phyloP scores from a whole-genome alignment of 2,329 filamentous ascomycete species.

The Epichloe scottii region DNA sequence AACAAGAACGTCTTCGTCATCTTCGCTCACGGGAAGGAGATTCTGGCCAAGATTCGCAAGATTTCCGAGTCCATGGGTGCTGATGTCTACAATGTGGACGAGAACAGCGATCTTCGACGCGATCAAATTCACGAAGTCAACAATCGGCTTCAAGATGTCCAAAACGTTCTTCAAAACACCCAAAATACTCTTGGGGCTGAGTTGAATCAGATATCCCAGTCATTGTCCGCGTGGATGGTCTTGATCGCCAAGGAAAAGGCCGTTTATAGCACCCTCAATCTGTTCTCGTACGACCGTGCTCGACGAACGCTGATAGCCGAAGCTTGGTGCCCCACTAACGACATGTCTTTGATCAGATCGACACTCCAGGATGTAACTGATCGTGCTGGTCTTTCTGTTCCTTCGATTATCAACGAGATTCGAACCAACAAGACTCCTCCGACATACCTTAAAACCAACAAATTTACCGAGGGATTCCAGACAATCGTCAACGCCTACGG shows the following conservation, averaged over 20 bases:
- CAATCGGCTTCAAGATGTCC: slow-evolving; percentile 77
- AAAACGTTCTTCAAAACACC: slow-evolving; percentile 87
- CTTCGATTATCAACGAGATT: slow-evolving; percentile 97
- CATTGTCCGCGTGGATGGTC: slow-evolving; percentile 92
- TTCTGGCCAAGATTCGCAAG: slow-evolving; percentile 96
- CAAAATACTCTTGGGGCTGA: slow-evolving; percentile 89
- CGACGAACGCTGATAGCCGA: slow-evolving; percentile 95
- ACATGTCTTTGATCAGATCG: slow-evolving; percentile 76
- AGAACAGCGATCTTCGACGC: slow-evolving; percentile 87
- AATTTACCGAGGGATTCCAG: slow-evolving; percentile 95
- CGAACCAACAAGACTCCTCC: slow-evolving; percentile 94
- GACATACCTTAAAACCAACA: slow-evolving; percentile 96
- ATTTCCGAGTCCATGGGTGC: slow-evolving; percentile 96
- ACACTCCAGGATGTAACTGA: slow-evolving; percentile 96
- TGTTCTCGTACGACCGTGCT: slow-evolving; percentile 92
- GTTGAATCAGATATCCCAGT: slow-evolving; percentile 84
- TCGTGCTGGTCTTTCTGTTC: slow-evolving; percentile 86
- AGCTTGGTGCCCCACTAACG: slow-evolving; percentile 92
- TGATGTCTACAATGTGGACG: slow-evolving; percentile 91
- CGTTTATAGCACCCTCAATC: slow-evolving; percentile 88
- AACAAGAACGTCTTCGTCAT: slow-evolving; percentile 99
- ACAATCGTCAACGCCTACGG: slow-evolving; percentile 98
- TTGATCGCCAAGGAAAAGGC: slow-evolving; percentile 97
- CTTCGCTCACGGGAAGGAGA: slow-evolving; percentile 96
- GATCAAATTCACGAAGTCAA: slow-evolving; percentile 98